Evolutionary conservation across 108 stramenopile genomes (phyloP), one percentile per base, ranked within the genome.

Genomic region (Pseudonitzschia multiseries): DNA sequence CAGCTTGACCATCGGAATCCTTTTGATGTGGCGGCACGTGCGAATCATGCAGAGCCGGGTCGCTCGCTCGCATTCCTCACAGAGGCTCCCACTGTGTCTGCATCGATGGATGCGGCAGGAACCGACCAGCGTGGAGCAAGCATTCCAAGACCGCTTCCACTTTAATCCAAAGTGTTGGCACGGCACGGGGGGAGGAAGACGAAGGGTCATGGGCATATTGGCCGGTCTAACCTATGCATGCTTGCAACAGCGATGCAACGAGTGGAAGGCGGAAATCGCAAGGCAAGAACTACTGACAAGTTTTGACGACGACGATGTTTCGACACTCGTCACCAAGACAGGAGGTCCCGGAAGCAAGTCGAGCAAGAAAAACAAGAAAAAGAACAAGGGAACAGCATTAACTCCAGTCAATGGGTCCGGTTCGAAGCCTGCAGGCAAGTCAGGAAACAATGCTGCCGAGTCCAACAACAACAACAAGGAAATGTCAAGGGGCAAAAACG

Each of bases 191-290:
- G 83, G 80, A 15, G 89, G 86, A 28, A 77, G 68, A 60, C 80
- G 87, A n/a, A 79, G 89, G 17, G 78, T 82, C 20, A 70, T 71
- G 54, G 80, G 86, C 33, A 75, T 90, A 12, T 26, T 90, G 42
- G 82, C 86, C 26, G 78, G 77, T 13, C 69, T 89, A 14, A n/a
- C 87, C 24, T 93, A 89, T 71, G 84, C 76, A 24, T 87, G 86
- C 83, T 68, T 93, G 31, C 79, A 73, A 40, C 79, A 81, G 36
- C 84, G 81, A 27, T 93, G 81, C 74, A 81, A 76, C 48, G 87
- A 87, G 65, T 93, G 92, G 92, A 84, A 86, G 72, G 89, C 92
- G 27, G 89, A 90, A 65, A 36, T 84, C 59, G 87, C 89, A 6
- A 76, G 81, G 51, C 73, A 81, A 53, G 92, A 93, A 72, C 68